Conservation (phyloP, 805 yeast species). For the Schizosaccharomyces octosporus region DNA sequence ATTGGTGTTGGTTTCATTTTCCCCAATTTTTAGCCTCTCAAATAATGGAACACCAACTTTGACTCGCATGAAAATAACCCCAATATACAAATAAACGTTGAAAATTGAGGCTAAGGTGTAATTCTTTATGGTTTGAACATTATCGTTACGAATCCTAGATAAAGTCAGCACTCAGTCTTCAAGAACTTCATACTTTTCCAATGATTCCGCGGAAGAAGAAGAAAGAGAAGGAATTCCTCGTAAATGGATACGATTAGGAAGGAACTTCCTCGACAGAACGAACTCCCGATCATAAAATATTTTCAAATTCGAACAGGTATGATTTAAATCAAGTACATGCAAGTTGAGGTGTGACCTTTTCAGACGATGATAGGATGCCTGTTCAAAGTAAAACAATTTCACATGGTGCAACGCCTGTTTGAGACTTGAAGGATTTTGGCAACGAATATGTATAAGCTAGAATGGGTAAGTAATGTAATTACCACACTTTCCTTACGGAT, state of each 20-base stretch:
- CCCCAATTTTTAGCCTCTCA: neutral
- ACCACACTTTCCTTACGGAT: neutral
- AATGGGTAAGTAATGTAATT: neutral
- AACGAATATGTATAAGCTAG: neutral
- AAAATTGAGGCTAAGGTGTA: neutral
- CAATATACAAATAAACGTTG: neutral
- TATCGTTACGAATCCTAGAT: neutral
- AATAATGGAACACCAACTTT: neutral
- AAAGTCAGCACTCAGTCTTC: too few relatives aligned
- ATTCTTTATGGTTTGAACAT: neutral
- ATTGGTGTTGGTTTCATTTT: neutral
- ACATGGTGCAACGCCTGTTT: neutral
- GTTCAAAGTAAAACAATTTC: neutral
- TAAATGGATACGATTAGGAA: neutral
- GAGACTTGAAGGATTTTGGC: neutral
- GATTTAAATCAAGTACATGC: neutral
- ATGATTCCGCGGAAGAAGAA: too few relatives aligned
- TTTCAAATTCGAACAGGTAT: neutral
- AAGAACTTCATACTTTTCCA: too few relatives aligned
- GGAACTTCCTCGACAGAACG: neutral
- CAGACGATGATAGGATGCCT: neutral
- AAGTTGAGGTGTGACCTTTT: neutral
- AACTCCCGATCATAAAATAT: neutral
- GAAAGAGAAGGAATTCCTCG: neutral
- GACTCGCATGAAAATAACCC: neutral